These are phyloP conservation scores for Mycena galopus DNA, from an alignment of 768 basidiomycete genomes.

Conservation along the genomic window DNA sequence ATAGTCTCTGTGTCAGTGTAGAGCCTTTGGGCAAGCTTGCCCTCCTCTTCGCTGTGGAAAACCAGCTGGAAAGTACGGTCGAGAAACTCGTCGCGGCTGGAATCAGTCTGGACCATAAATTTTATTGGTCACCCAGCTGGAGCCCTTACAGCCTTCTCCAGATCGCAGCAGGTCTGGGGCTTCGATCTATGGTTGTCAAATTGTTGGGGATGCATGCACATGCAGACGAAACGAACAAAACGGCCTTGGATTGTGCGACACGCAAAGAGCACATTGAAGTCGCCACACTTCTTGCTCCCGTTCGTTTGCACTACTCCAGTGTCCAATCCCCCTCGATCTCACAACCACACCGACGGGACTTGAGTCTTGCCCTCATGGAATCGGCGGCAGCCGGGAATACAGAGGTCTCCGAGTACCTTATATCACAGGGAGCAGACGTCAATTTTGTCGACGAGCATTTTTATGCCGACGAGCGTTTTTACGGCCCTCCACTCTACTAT, in stretches of 20 bases:
- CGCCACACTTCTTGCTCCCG: no score
- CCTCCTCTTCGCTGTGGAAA: slow-evolving; percentile 3
- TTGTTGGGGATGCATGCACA: no score
- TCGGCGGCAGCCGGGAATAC: not conserved
- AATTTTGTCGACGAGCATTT: not conserved
- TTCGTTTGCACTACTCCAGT: no score
- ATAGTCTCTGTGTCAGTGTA: not conserved
- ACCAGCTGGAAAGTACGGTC: not conserved
- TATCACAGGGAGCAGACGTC: not conserved
- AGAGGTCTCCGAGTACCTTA: not conserved
- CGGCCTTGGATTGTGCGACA: no score
- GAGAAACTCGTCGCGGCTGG: not conserved
- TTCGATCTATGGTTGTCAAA: no score
- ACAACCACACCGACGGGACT: no score
- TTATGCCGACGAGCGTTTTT: no score
- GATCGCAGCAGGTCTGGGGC: no score
- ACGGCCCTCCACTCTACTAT: not conserved
- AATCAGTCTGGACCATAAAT: not conserved
- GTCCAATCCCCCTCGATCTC: not conserved
- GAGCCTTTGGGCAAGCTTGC: not conserved
- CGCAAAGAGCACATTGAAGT: no score
- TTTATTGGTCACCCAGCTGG: not conserved
- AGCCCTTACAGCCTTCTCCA: no score
- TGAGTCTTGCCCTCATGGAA: not conserved
- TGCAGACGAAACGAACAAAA: no score